Conservation (phyloP, 2,329 filamentous ascomycete species). For the Hypoxylon sp. region DNA sequence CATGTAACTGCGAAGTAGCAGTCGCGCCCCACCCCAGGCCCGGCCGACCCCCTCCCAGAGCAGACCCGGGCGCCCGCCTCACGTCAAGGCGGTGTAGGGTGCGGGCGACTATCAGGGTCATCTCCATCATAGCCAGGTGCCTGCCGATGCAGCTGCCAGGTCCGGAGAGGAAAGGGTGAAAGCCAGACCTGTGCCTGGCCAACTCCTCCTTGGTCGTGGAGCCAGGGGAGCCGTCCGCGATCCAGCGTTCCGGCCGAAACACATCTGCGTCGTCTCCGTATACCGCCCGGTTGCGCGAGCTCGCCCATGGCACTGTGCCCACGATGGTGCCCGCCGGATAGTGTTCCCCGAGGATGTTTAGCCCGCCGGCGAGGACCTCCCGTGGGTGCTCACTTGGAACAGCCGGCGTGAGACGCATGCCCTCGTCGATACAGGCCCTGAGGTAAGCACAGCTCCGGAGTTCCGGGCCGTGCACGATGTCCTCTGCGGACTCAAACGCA, state of each 20-base stretch:
- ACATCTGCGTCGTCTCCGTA: slow-evolving; percentile 22
- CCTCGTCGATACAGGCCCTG: slow-evolving; percentile 39
- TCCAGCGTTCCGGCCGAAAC: not conserved
- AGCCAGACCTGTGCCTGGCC: no score
- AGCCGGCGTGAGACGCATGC: slow-evolving; percentile 36
- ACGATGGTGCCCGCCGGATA: slow-evolving; percentile 38
- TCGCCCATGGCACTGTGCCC: slow-evolving; percentile 25
- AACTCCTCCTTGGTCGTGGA: no score
- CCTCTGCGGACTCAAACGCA: slow-evolving; percentile 22
- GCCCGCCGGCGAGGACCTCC: slow-evolving; percentile 35
- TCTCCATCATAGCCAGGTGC: not conserved
- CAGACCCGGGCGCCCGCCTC: not conserved
- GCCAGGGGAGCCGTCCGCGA: no score
- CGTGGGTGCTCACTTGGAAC: slow-evolving; percentile 30
- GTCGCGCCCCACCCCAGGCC: no score
- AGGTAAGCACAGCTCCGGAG: slow-evolving; percentile 35
- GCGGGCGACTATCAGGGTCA: not conserved
- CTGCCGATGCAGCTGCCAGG: no score
- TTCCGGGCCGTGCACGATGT: slow-evolving; percentile 33
- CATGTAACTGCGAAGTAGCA: no score
- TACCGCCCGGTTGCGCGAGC: slow-evolving; percentile 18
- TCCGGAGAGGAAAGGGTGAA: not conserved
- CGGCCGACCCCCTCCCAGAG: not conserved
- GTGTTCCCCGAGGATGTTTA: slow-evolving; percentile 28
- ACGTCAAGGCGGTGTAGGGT: not conserved